Percentiles rank a stretch among this genome's conserved stretches.
These are phyloP conservation scores for Moniliella sp. DNA, from an alignment of 1,284 basidiomycete species.

Conservation along the genomic window DNA sequence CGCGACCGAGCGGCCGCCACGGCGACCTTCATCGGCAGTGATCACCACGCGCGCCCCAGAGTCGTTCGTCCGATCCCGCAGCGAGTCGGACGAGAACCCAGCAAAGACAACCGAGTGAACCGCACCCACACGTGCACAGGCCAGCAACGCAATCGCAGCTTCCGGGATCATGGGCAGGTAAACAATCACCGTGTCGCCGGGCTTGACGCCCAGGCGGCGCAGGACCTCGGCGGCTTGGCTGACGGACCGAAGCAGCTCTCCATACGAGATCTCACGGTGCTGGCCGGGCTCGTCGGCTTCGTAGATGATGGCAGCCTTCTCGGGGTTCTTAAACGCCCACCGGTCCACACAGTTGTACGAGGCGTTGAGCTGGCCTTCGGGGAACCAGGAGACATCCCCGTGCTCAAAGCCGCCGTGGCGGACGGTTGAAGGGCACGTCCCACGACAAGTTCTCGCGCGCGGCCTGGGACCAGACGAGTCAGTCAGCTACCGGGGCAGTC, in stretches of 20 bases:
- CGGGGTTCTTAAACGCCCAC: constrained; percentile 71
- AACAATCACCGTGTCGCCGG: constrained; percentile 56
- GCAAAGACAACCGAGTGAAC: constrained; percentile 97
- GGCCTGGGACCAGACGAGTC: constrained; percentile 38
- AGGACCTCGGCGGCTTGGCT: constrained; percentile 77
- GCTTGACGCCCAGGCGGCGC: constrained; percentile 69
- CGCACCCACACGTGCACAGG: constrained; percentile 87
- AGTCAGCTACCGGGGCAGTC: neutral
- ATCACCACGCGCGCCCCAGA: constrained; percentile 74
- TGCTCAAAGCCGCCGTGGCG: constrained; percentile 59
- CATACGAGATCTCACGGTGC: constrained; percentile 8
- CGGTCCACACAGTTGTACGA: constrained; percentile 95
- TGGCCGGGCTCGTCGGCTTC: constrained; percentile 72
- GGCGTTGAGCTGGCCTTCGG: constrained; percentile 41
- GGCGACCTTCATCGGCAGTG: constrained; percentile 79
- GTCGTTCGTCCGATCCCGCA: constrained; percentile 77
- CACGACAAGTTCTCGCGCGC: constrained; percentile 64
- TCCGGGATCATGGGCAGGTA: constrained; percentile 45
- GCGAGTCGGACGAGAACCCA: constrained; percentile 86
- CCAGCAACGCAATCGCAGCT: constrained; percentile 79
- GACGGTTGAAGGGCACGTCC: constrained; percentile 78
- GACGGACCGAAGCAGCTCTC: constrained; percentile 59
- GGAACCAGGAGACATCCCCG: constrained; percentile 82
- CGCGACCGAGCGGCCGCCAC: constrained; percentile 82
- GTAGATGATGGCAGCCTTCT: constrained; percentile 88